Base-by-base conservation (phyloP, 768 basidiomycete species). In the Xerocomus spinulosus region DNA sequence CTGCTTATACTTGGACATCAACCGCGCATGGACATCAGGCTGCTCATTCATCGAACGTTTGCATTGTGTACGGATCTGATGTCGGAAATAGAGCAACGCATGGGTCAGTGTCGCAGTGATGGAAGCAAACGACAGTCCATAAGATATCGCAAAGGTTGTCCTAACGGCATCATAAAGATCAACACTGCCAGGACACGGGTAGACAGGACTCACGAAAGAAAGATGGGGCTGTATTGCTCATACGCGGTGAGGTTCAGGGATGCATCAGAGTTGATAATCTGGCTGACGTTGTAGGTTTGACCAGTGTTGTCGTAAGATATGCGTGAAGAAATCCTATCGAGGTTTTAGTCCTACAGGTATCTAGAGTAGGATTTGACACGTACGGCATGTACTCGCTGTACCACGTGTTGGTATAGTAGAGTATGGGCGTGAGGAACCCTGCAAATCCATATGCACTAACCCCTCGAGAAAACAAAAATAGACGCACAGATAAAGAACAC, bases 51-150 rank as follows among this genome's bases (percentile, higher is more conserved):
- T 77, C 12, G 87, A 76, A 43, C 83, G 78, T 41, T 82, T 80
- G 24, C 82, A 69, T 63, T 89, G 87, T 0, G 65, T 68, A 81
- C 79, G 84, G 45, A 92, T 86, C 59, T 87, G 85, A 10, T 87
- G 85, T 55, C 87, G 80, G 76, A 82, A 87, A 68, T 78, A 88
- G 30, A 91, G 71, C 63, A 74, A 71, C 66, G 87, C 79, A 56
- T 92, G 91, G 24, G 74, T 79, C 51, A 88, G 60, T 2, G 85
- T 85, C 1, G 88, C 77, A 0, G 88, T 86, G 63, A 92, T 83
- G 25, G 81, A 77, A 2, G 88, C 88, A 54, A 92, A 92, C n/a
- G 84, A 85, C 9, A 92, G 71, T 20, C 83, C 89, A 58, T 92
- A 93, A 9, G 82, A 74, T 29, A 92, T 67, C 12, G 90, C 83